A percentile compares a stretch with the other conserved stretches of the same genome.
Evolutionary conservation across 352 stramenopile species (phyloP).

Genomic region (Globisporangium radiosum): DNA sequence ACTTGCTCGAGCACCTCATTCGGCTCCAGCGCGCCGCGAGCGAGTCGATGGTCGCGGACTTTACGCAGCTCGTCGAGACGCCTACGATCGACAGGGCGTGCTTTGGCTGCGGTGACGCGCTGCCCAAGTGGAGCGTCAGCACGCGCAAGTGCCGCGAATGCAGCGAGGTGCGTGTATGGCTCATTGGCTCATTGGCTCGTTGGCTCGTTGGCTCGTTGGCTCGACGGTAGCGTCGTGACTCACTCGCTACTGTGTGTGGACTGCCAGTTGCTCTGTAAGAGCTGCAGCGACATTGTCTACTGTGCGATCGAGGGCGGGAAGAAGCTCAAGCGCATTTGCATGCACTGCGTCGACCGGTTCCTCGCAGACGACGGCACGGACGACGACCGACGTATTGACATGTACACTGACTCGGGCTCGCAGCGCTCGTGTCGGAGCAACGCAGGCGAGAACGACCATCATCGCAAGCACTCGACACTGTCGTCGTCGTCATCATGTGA

Average conservation of each 20-base stretch:
- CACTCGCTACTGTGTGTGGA: not conserved
- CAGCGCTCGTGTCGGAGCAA: not conserved
- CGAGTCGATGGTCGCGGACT: slow-evolving; percentile 32
- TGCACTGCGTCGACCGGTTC: slow-evolving; percentile 45
- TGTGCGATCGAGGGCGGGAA: slow-evolving; percentile 49
- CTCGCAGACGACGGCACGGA: not conserved
- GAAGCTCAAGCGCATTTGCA: slow-evolving; percentile 66
- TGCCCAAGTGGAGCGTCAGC: slow-evolving; percentile 35
- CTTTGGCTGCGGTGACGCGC: slow-evolving; percentile 32
- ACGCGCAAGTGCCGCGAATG: slow-evolving; percentile 51
- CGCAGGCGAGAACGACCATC: not conserved
- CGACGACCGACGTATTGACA: slow-evolving; percentile 8
- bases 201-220: not conserved
- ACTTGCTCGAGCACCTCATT: slow-evolving; percentile 58
- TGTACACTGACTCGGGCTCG: slow-evolving; percentile 13
- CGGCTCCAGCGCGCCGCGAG: slow-evolving; percentile 46
- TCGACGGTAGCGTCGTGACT: not conserved
- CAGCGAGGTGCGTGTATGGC: slow-evolving; percentile 28
- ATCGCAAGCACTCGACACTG: no score
- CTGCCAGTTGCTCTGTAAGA: slow-evolving; percentile 40
- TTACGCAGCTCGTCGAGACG: slow-evolving; percentile 24
- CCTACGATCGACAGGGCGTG: slow-evolving; percentile 27
- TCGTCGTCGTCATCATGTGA: no score
- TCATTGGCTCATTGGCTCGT: no score
- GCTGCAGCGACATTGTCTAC: slow-evolving; percentile 55